These are phyloP conservation scores for Thermothelomyces thermophilus DNA, from an alignment of 2,329 filamentous ascomycete species.

Conservation along the genomic window DNA sequence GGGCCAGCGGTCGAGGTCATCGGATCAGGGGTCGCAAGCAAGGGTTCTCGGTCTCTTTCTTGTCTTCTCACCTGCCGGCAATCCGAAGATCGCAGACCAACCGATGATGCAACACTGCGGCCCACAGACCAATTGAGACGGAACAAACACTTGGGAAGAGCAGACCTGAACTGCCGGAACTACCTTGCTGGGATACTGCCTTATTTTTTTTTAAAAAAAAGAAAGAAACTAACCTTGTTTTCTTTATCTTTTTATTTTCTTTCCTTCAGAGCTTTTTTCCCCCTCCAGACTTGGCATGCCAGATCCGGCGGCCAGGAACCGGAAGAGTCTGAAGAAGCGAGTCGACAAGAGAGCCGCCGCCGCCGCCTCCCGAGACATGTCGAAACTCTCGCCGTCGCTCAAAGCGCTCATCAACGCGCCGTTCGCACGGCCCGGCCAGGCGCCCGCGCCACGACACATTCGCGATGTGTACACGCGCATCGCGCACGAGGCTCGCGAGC, in stretches of 20 bases:
- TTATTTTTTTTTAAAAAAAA: too few relatives aligned
- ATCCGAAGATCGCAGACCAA: neutral
- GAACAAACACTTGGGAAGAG: neutral
- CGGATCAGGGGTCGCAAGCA: neutral
- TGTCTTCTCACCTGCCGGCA: constrained; percentile 3
- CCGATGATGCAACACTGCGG: neutral
- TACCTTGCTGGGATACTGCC: neutral
- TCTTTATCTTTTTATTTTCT: neutral
- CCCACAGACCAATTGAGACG: neutral
- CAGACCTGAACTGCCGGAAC: too few relatives aligned
- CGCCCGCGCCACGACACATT: constrained; percentile 58
- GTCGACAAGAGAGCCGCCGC: neutral
- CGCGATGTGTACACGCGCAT: constrained; percentile 58
- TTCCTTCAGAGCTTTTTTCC: too few relatives aligned
- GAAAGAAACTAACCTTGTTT: neutral
- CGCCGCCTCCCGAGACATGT: constrained; percentile 44
- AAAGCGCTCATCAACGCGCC: constrained; percentile 69
- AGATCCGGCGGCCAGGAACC: neutral
- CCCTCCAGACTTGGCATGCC: constrained; percentile 4
- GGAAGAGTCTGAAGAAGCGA: neutral
- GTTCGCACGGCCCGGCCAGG: constrained; percentile 57
- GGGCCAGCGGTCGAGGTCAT: neutral
- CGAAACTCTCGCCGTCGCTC: constrained; percentile 63
- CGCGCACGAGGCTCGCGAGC: constrained; percentile 53
- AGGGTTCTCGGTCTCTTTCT: too few relatives aligned